A percentile compares a stretch with the other conserved stretches of the same genome.
Evolutionary conservation across 176 grass and related monocot species (phyloP).

Genomic region (Secale cereale): DNA sequence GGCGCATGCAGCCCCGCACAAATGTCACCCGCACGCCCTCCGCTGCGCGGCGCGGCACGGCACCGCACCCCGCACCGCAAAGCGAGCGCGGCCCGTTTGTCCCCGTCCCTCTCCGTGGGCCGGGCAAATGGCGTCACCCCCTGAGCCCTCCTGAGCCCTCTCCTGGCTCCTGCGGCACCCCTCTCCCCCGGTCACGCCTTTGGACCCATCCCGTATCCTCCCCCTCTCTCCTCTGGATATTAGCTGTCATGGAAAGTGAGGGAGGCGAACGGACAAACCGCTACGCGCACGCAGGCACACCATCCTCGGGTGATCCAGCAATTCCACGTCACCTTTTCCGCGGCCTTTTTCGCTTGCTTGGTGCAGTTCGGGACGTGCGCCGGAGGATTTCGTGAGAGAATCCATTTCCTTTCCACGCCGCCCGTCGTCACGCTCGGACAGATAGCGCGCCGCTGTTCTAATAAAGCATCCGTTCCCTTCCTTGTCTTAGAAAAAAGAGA

Average conservation of each 20-base stretch:
- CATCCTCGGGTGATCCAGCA: background rate
- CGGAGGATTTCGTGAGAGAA: background rate
- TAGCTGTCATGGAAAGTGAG: constrained; percentile 49
- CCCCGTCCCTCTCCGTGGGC: background rate
- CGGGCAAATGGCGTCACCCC: background rate
- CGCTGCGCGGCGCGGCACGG: background rate
- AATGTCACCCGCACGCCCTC: background rate
- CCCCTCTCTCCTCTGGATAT: constrained; percentile 32
- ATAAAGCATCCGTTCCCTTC: background rate
- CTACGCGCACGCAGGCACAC: background rate
- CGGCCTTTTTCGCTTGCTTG: background rate
- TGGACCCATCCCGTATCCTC: too few species aligned
- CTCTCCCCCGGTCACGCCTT: background rate
- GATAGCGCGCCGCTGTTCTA: background rate
- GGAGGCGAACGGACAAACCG: background rate
- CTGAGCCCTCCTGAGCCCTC: background rate
- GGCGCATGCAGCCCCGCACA: background rate
- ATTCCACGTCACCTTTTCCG: background rate
- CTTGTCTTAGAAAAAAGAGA: constrained; percentile 5
- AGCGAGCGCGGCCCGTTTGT: background rate
- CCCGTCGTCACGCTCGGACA: background rate
- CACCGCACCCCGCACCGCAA: background rate
- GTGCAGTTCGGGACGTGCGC: background rate
- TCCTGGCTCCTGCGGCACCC: background rate
- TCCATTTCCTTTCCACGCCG: too few species aligned